Evolutionary conservation across 2,329 filamentous ascomycete species (phyloP), one percentile per base, ranked within the genome.

Genomic region (Calonectria henricotiae): DNA sequence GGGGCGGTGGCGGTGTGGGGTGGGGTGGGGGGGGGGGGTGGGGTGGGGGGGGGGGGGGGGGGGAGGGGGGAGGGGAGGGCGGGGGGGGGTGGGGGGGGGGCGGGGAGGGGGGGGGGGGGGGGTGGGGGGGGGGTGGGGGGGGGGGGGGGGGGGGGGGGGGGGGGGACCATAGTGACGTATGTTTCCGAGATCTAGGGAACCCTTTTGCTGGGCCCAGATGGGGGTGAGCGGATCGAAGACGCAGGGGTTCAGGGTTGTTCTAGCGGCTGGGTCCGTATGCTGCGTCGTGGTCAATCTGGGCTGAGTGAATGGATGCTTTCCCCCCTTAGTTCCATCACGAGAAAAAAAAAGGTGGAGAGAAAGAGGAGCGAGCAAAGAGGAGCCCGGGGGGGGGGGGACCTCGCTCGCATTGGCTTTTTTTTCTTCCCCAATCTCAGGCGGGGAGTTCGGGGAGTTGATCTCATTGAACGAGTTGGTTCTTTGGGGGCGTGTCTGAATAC

Each of bases 111-210:
- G n/a, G n/a, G n/a, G n/a, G n/a, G n/a, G n/a, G n/a, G n/a, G n/a
- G n/a, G n/a, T n/a, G n/a, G n/a, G n/a, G n/a, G n/a, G n/a, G n/a
- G n/a, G n/a, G n/a, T n/a, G n/a, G n/a, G n/a, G n/a, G n/a, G n/a
- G n/a, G n/a, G n/a, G n/a, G n/a, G n/a, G n/a, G n/a, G n/a, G n/a
- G n/a, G n/a, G n/a, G n/a, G n/a, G n/a, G n/a, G n/a, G n/a, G n/a
- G n/a, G n/a, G n/a, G n/a, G n/a, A n/a, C n/a, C 51, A 65, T 74
- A 44, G 41, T 77, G 75, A 77, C 71, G 74, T 71, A 51, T 62
- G 25, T 43, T 43, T 71, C 71, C 58, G 64, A 68, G 62, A 70
- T 69, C 51, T 62, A 13, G 43, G 51, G 32, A 11, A 58, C 51
- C 20, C 37, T 58, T 32, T 46, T 46, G 20, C n/a, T 9, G 7